Evolutionary conservation across 1,284 basidiomycete species (phyloP).

Genomic region (Sporisorium reilianum): DNA sequence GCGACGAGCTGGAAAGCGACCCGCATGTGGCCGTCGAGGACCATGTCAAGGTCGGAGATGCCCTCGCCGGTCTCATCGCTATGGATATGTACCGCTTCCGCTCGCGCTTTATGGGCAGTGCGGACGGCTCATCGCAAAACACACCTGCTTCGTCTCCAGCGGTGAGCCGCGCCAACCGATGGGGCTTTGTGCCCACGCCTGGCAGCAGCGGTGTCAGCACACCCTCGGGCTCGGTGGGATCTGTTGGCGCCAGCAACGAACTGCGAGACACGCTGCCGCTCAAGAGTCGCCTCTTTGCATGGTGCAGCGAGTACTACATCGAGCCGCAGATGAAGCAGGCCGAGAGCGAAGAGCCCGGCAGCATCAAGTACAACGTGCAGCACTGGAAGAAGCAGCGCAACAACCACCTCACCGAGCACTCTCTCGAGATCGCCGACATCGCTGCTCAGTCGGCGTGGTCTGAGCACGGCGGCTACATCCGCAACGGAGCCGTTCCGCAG

Average conservation of each 20-base stretch:
- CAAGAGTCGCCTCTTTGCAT: slow-evolving; percentile 92
- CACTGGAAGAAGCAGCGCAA: slow-evolving; percentile 94
- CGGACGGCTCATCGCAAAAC: slow-evolving; percentile 40
- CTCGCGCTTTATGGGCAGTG: slow-evolving; percentile 38
- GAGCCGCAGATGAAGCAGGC: slow-evolving; percentile 82
- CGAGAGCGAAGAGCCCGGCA: slow-evolving; percentile 94
- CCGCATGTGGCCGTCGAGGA: slow-evolving; percentile 41
- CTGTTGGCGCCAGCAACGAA: slow-evolving; percentile 18
- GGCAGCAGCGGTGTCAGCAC: slow-evolving; percentile 39
- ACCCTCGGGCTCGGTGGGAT: slow-evolving; percentile 36
- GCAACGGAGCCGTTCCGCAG: slow-evolving; percentile 72
- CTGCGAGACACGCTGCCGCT: slow-evolving; percentile 77
- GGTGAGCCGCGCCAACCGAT: slow-evolving; percentile 41
- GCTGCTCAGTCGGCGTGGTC: slow-evolving; percentile 84
- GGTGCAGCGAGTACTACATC: slow-evolving; percentile 96
- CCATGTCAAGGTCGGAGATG: slow-evolving; percentile 56
- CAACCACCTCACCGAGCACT: slow-evolving; percentile 82
- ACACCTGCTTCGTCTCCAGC: slow-evolving; percentile 50
- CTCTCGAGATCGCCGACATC: slow-evolving; percentile 76
- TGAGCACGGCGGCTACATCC: slow-evolving; percentile 80
- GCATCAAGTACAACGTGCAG: slow-evolving; percentile 91
- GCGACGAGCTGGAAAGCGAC: slow-evolving; percentile 29
- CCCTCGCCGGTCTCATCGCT: slow-evolving; percentile 65
- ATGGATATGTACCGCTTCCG: slow-evolving; percentile 60
- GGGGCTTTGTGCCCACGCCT: slow-evolving; percentile 40